phyloP scores from a whole-genome alignment of 495 filamentous ascomycete genomes.

The Xylaria bambusicola region DNA sequence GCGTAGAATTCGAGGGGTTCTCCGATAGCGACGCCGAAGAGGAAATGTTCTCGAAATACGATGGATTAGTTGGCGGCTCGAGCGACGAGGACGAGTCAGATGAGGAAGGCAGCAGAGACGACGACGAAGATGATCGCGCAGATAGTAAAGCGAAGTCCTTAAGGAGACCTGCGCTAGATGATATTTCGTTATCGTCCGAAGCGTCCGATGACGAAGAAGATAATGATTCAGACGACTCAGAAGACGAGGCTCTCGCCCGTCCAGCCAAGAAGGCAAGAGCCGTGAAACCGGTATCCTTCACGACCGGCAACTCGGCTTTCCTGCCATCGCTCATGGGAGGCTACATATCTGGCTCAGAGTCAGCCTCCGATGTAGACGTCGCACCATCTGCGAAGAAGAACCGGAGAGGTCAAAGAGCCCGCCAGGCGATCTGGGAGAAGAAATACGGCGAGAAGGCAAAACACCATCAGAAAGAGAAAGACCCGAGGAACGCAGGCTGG shows the following conservation, averaged over 20 bases:
- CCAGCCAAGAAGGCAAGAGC: constrained; percentile 41
- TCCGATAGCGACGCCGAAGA: constrained; percentile 55
- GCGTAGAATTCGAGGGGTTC: constrained; percentile 51
- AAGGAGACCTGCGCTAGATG: constrained; percentile 20
- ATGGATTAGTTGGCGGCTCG: constrained; percentile 41
- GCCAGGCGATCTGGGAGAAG: constrained; percentile 87
- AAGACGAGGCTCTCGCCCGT: constrained; percentile 37
- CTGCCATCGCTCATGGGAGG: constrained; percentile 86
- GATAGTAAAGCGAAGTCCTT: constrained; percentile 26
- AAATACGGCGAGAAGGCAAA: constrained; percentile 79
- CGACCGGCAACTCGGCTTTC: constrained; percentile 63
- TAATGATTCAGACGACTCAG: constrained; percentile 21
- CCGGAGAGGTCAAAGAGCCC: constrained; percentile 82
- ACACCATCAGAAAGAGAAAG: constrained; percentile 59
- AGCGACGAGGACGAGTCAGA: constrained; percentile 38
- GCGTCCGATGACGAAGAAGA: constrained; percentile 23
- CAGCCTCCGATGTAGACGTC: constrained; percentile 55
- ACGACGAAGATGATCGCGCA: constrained; percentile 16
- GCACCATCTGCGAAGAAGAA: constrained; percentile 64
- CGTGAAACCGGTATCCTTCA: constrained; percentile 23
- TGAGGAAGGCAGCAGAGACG: constrained; percentile 19
- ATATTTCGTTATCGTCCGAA: constrained; percentile 31
- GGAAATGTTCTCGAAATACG: constrained; percentile 44
- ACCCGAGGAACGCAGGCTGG: constrained; percentile 52
- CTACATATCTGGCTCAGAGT: constrained; percentile 88